These are phyloP conservation scores for Trichoderma afroharzianum DNA, from an alignment of 2,329 filamentous ascomycete genomes.

Conservation along the genomic window DNA sequence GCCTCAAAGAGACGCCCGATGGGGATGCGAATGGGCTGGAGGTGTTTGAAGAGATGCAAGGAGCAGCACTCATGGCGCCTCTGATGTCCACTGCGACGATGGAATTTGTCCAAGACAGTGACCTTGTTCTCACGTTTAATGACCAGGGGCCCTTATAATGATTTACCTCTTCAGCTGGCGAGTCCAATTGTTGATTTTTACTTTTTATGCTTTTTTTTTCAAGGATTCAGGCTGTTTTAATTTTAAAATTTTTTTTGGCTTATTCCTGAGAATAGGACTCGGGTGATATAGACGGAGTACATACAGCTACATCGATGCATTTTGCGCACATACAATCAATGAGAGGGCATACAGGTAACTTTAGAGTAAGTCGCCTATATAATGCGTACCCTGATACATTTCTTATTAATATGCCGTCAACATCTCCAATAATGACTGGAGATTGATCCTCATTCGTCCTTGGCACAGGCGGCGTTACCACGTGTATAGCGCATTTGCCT, in stretches of 20 bases:
- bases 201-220: neutral
- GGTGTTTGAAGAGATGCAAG: neutral
- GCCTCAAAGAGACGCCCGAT: neutral
- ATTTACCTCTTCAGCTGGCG: neutral
- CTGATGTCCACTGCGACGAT: neutral
- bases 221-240: neutral
- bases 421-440: neutral
- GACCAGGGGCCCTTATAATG: neutral
- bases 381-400: neutral
- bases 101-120: neutral
- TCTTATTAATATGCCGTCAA: neutral
- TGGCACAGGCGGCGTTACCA: neutral
- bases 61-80: neutral
- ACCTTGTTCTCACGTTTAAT: neutral
- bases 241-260: too few relatives aligned
- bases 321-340: neutral
- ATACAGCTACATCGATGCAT: neutral
- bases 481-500: neutral
- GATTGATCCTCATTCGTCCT: neutral
- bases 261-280: neutral
- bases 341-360: neutral
- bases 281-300: neutral
- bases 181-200: neutral
- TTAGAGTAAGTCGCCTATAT: neutral
- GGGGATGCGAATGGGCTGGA: neutral